phyloP scores from a whole-genome alignment of 148 eudicot genomes.

The Rhododendron vialii region DNA sequence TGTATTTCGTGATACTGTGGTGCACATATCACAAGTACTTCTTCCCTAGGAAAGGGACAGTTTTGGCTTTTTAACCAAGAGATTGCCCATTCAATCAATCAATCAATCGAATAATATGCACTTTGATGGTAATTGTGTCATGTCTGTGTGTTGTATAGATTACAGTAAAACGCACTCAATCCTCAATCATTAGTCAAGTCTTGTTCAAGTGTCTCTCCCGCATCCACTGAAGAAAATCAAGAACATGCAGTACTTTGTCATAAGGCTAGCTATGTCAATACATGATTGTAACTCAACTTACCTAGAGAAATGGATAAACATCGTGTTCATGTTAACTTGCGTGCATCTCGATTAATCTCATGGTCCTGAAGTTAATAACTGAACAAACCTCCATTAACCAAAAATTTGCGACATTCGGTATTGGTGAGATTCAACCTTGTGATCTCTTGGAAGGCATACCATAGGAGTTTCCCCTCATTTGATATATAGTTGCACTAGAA shows the following conservation, averaged over 20 bases:
- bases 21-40: too few relatives aligned
- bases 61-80: neutral
- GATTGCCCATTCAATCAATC: neutral
- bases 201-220: neutral
- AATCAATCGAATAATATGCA: neutral
- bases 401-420: too few relatives aligned
- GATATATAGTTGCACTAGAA: too few relatives aligned
- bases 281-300: neutral
- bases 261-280: neutral
- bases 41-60: neutral
- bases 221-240: too few relatives aligned
- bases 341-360: too few relatives aligned
- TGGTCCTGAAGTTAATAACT: rapidly evolving
- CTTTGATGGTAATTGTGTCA: neutral
- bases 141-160: neutral
- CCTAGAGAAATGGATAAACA: neutral
- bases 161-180: neutral
- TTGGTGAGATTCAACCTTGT: too few relatives aligned
- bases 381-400: too few relatives aligned
- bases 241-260: too few relatives aligned
- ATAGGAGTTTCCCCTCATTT: too few relatives aligned
- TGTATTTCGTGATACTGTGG: too few relatives aligned
- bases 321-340: too few relatives aligned
- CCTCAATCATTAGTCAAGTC: neutral
- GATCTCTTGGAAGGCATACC: too few relatives aligned